Percentiles rank a stretch among this genome's conserved stretches.
Conservation (phyloP, 129 eudicot genomes). For the Calendula officinalis region DNA sequence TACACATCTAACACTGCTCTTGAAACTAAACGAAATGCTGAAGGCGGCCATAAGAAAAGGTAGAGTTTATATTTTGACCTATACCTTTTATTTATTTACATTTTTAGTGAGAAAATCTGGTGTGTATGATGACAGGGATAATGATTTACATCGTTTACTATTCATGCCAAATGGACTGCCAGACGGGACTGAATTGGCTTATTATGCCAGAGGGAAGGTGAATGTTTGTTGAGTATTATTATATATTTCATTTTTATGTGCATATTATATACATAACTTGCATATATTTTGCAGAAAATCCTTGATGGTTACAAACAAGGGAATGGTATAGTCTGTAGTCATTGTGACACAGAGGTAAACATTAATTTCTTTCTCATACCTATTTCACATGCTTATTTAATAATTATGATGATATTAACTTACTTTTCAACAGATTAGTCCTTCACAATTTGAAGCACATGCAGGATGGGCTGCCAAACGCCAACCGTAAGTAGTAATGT, state of each 20-base stretch:
- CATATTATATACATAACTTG: background rate
- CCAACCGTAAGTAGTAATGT: slow-evolving; percentile 75
- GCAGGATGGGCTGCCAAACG: slow-evolving; percentile 98
- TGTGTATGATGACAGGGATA: slow-evolving; percentile 59
- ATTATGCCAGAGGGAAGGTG: slow-evolving; percentile 90
- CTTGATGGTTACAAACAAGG: slow-evolving; percentile 93
- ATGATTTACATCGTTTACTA: slow-evolving; percentile 80
- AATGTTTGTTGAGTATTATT: slow-evolving; percentile 7
- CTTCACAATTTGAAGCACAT: slow-evolving; percentile 96
- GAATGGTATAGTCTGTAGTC: slow-evolving; percentile 85
- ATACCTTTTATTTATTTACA: background rate
- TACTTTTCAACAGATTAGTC: slow-evolving; percentile 67
- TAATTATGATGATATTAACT: background rate
- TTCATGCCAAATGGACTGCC: slow-evolving; percentile 94
- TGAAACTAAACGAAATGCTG: slow-evolving; percentile 51
- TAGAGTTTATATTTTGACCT: slow-evolving; percentile 8
- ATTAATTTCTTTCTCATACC: slow-evolving; percentile 5
- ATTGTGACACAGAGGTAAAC: slow-evolving; percentile 75
- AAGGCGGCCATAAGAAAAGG: slow-evolving; percentile 81
- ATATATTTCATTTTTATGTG: background rate
- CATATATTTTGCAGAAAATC: slow-evolving; percentile 52
- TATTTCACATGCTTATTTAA: slow-evolving; percentile 1
- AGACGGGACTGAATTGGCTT: slow-evolving; percentile 88
- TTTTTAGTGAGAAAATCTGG: slow-evolving; percentile 9
- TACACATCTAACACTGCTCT: slow-evolving; percentile 34